Evolutionary conservation across 306 rosid species (phyloP).

Genomic region (Mucuna pruriens): DNA sequence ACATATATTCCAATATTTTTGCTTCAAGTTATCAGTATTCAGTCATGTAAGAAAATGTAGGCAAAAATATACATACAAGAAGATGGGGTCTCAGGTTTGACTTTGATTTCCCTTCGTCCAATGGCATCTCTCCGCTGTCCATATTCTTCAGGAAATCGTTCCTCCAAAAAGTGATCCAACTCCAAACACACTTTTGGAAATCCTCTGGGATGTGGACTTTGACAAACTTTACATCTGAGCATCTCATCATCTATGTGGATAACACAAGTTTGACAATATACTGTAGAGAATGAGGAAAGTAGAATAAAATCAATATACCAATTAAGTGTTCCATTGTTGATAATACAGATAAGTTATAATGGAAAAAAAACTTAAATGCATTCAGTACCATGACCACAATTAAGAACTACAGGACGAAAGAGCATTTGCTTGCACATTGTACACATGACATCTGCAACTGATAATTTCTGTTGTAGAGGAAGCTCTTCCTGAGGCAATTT

Average conservation of each 20-base stretch:
- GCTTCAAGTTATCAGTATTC: slow-evolving; percentile 8
- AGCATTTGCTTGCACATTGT: slow-evolving; percentile 69
- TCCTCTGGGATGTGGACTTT: slow-evolving; percentile 62
- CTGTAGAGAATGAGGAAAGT: slow-evolving; percentile 45
- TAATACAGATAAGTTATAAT: slow-evolving; percentile 17
- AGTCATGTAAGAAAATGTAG: slow-evolving; percentile 21
- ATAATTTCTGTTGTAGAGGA: slow-evolving; percentile 42
- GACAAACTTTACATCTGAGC: slow-evolving; percentile 78
- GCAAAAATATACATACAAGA: slow-evolving; percentile 53
- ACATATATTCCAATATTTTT: neutral
- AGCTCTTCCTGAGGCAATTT: slow-evolving; percentile 38
- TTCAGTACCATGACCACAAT: slow-evolving; percentile 86
- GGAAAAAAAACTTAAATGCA: slow-evolving; percentile 30
- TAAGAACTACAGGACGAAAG: slow-evolving; percentile 76
- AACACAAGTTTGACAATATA: slow-evolving; percentile 72
- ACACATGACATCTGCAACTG: slow-evolving; percentile 71
- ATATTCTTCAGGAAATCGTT: slow-evolving; percentile 74
- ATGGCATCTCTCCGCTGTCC: slow-evolving; percentile 51
- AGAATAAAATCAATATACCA: slow-evolving; percentile 29
- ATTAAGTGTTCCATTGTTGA: slow-evolving; percentile 1
- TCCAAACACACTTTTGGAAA: slow-evolving; percentile 70
- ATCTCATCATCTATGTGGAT: slow-evolving; percentile 46
- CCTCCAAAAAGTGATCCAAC: slow-evolving; percentile 66
- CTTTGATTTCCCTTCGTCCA: slow-evolving; percentile 47
- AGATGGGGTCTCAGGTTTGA: slow-evolving; percentile 38